Evolutionary conservation across 2,329 filamentous ascomycete species (phyloP).

Genomic region (Proliferodiscus dingleyae): DNA sequence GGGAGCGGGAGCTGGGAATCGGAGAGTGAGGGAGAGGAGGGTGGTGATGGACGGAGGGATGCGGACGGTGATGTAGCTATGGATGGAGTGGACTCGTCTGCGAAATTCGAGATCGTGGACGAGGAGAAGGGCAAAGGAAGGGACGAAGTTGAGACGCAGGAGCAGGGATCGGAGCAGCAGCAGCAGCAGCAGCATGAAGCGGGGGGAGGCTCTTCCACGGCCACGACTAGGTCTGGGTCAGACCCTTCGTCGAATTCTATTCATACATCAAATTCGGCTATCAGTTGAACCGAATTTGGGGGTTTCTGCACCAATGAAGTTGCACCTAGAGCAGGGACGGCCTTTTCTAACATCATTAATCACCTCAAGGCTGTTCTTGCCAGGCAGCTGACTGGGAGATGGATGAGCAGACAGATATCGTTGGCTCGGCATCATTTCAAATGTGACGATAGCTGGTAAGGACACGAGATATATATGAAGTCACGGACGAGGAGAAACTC

Average conservation of each 20-base stretch:
- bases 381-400: too few relatives aligned
- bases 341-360: too few relatives aligned
- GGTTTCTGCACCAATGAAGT: too few relatives aligned
- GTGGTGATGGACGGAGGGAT: conserved; percentile 8
- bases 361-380: too few relatives aligned
- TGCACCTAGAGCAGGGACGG: too few relatives aligned
- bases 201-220: conserved; percentile 16
- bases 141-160: conserved; percentile 7
- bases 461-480: too few relatives aligned
- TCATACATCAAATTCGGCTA: conserved; percentile 19
- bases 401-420: too few relatives aligned
- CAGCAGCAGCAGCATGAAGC: conserved; percentile 5
- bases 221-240: conserved; percentile 17
- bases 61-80: conserved; percentile 12
- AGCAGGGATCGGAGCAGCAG: conserved; percentile 3
- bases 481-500: too few relatives aligned
- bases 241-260: conserved; percentile 24
- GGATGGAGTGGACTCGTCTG: conserved; percentile 8
- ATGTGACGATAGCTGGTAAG: too few relatives aligned
- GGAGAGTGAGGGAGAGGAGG: conserved; percentile 3
- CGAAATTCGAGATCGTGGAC: background rate
- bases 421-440: too few relatives aligned
- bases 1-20: conserved; percentile 14
- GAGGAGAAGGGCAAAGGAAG: conserved; percentile 13
- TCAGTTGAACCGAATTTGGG: conserved; percentile 13